phyloP scores from a whole-genome alignment of 1,284 basidiomycete species.

The Wolfiporia cocos region DNA sequence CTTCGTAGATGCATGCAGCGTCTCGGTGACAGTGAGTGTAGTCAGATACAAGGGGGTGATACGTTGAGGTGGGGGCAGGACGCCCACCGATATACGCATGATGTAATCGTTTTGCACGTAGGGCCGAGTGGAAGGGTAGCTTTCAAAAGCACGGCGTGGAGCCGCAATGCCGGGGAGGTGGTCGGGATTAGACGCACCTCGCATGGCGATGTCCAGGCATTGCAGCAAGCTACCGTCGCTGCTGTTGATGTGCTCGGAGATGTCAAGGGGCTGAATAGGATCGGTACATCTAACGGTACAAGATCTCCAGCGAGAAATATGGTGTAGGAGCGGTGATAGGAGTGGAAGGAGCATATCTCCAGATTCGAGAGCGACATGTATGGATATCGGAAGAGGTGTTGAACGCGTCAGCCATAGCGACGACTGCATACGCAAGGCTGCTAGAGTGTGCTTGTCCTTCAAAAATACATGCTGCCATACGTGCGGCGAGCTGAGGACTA shows the following conservation, averaged over 20 bases:
- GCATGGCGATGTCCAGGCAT: constrained; percentile 15
- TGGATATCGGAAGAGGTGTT: constrained; percentile 43
- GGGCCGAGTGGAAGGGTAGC: constrained; percentile 5
- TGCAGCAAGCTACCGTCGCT: constrained; percentile 4
- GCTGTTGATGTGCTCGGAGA: constrained; percentile 1
- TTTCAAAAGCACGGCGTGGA: too few relatives aligned
- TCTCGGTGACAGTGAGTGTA: constrained; percentile 48
- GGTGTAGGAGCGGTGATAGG: constrained; percentile 51
- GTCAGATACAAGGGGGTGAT: constrained; percentile 48
- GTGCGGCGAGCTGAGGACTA: constrained; percentile 43
- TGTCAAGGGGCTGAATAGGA: constrained; percentile 16
- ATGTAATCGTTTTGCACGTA: constrained; percentile 10
- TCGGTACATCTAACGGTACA: constrained; percentile 34
- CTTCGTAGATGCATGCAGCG: constrained; percentile 29
- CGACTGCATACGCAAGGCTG: constrained; percentile 39
- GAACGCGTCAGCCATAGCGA: constrained; percentile 49
- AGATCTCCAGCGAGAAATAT: constrained; percentile 47
- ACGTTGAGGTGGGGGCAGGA: constrained; percentile 36
- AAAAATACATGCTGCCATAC: constrained; percentile 56
- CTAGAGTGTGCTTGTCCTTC: constrained; percentile 32
- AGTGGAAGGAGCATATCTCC: constrained; percentile 52
- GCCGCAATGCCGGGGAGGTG: too few relatives aligned
- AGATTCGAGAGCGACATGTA: constrained; percentile 44
- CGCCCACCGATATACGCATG: constrained; percentile 30
- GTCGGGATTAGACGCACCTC: constrained; percentile 13